These are phyloP conservation scores for Fraxinus xanthoxyloides DNA, from an alignment of 305 asterid species.

Conservation along the genomic window DNA sequence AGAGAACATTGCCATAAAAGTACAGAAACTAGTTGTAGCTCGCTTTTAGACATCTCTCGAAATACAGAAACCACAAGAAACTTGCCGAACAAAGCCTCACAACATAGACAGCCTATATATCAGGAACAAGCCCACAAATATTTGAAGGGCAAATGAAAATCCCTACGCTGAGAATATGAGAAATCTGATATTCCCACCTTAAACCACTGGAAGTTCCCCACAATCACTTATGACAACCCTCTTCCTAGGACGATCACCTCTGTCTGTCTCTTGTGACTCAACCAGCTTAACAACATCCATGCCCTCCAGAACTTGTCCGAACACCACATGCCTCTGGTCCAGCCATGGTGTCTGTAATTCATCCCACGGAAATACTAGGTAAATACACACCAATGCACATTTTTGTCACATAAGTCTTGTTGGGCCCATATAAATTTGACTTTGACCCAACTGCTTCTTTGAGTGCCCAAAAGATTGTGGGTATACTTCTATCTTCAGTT, in stretches of 20 bases:
- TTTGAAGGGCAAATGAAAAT: slow-evolving; percentile 15
- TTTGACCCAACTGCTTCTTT: not conserved
- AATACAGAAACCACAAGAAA: slow-evolving; percentile 23
- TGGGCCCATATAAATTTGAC: not conserved
- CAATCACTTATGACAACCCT: slow-evolving; percentile 80
- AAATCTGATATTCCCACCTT: slow-evolving; percentile 11
- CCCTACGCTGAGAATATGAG: slow-evolving; percentile 12
- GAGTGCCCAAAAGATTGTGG: not conserved
- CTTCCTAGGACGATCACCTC: slow-evolving; percentile 87
- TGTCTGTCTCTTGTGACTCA: slow-evolving; percentile 80
- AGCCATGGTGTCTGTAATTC: slow-evolving; percentile 85
- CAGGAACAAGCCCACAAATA: slow-evolving; percentile 15
- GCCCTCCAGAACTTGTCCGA: slow-evolving; percentile 97
- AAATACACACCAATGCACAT: not conserved
- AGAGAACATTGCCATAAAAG: not conserved
- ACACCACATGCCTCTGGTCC: slow-evolving; percentile 86
- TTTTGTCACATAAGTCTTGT: not conserved
- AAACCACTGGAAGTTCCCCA: slow-evolving; percentile 85
- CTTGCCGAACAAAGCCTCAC: slow-evolving; percentile 25
- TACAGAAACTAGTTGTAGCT: slow-evolving; percentile 9
- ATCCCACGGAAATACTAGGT: slow-evolving; percentile 20
- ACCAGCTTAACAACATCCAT: slow-evolving; percentile 71
- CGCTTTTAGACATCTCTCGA: slow-evolving; percentile 18
- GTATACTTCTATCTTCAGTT: not conserved
- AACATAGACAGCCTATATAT: slow-evolving; percentile 23